These are phyloP conservation scores for Alternaria gaisen DNA, from an alignment of 2,329 filamentous ascomycete genomes.

Conservation along the genomic window DNA sequence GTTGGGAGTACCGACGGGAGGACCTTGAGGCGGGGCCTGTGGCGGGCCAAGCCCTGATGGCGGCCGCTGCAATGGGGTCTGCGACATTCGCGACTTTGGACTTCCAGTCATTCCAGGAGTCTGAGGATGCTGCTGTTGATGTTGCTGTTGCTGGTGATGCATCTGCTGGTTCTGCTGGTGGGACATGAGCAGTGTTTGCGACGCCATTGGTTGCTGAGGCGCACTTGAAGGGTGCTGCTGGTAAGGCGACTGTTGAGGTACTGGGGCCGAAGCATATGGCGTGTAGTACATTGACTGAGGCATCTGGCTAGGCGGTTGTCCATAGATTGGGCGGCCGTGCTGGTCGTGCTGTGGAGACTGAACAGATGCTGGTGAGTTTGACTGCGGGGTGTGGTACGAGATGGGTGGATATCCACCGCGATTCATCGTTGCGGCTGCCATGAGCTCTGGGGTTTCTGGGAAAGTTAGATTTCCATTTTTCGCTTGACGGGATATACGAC, in stretches of 20 bases:
- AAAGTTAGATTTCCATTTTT: conserved; percentile 57
- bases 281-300: conserved; percentile 84
- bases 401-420: conserved; percentile 81
- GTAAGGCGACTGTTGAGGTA: conserved; percentile 66
- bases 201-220: conserved; percentile 64
- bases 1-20: conserved; percentile 52
- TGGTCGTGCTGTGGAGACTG: conserved; percentile 92
- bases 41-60: conserved; percentile 57
- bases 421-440: conserved; percentile 73
- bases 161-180: conserved; percentile 57
- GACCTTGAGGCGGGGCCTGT: conserved; percentile 51
- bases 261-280: conserved; percentile 56
- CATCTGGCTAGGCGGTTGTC: conserved; percentile 79
- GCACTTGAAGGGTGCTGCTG: conserved; percentile 62
- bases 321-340: conserved; percentile 83
- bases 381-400: conserved; percentile 89
- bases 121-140: conserved; percentile 55
- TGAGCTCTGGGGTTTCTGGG: conserved; percentile 76
- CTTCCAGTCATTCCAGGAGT: conserved; percentile 70
- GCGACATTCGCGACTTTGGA: conserved; percentile 59
- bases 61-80: conserved; percentile 65
- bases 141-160: conserved; percentile 55
- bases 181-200: conserved; percentile 62
- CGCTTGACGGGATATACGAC: conserved; percentile 7
- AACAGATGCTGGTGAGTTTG: conserved; percentile 92